Evolutionary conservation across 139 green algal species (phyloP).

Genomic region (Nannochloris sp.): DNA sequence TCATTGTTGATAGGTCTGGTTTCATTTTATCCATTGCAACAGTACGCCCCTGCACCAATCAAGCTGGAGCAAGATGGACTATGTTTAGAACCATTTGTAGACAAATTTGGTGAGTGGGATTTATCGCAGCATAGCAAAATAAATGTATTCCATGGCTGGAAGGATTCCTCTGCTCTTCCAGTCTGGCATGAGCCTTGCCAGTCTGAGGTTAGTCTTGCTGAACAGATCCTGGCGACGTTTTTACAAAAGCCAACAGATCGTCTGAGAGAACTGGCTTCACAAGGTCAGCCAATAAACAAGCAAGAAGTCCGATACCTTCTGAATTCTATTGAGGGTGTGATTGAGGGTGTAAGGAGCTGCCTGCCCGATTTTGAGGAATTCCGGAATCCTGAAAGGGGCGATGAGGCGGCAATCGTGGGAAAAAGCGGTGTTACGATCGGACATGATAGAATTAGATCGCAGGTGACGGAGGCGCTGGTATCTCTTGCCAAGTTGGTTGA

Average conservation of each 20-base stretch:
- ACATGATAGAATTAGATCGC: not conserved
- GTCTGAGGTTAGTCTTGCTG: slow-evolving; percentile 12
- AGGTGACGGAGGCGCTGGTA: not conserved
- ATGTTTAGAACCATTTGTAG: slow-evolving; percentile 25
- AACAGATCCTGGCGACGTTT: slow-evolving; percentile 4
- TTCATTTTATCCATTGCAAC: slow-evolving; percentile 29
- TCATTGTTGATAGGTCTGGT: slow-evolving; percentile 15
- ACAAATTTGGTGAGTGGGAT: slow-evolving; percentile 13
- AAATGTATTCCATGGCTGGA: slow-evolving; percentile 17
- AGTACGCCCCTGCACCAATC: slow-evolving; percentile 16
- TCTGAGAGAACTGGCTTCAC: slow-evolving; percentile 4
- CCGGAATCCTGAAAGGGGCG: not conserved
- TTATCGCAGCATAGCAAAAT: not conserved
- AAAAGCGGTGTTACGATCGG: not conserved
- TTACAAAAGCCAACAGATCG: not conserved
- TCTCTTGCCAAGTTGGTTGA: not conserved
- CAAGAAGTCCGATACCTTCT: slow-evolving; percentile 17
- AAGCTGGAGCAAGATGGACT: not conserved
- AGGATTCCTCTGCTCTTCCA: not conserved
- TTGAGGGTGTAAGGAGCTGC: slow-evolving; percentile 26
- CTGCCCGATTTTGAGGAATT: slow-evolving; percentile 25
- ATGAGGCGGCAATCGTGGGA: not conserved
- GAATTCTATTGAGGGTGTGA: slow-evolving; percentile 28
- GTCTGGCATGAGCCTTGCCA: slow-evolving; percentile 14
- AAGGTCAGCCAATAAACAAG: not conserved